These are phyloP conservation scores for Gautieria morchelliformis DNA, from an alignment of 768 basidiomycete genomes.

Conservation along the genomic window DNA sequence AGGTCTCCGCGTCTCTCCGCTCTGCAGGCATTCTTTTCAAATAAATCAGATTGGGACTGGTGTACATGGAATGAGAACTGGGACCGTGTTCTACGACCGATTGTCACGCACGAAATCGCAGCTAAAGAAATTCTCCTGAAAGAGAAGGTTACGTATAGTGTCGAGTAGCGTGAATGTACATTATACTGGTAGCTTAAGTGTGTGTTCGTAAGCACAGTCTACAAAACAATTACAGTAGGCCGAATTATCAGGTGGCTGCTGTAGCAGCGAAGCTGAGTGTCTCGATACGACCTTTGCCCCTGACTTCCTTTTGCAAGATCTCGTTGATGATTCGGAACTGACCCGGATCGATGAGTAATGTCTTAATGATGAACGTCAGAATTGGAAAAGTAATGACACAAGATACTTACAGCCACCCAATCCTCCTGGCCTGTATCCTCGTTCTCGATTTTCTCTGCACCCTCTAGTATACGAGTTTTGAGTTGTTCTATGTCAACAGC, in stretches of 20 bases:
- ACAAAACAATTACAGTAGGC: not conserved
- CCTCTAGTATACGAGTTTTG: conserved; percentile 58
- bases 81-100: conserved; percentile 54
- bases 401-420: conserved; percentile 74
- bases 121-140: not conserved
- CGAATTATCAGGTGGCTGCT: conserved; percentile 17
- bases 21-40: conserved; percentile 34
- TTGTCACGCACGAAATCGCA: conserved; percentile 22
- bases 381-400: not conserved
- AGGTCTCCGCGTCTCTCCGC: conserved; percentile 35
- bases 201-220: not conserved
- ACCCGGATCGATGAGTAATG: conserved; percentile 86
- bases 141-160: not conserved
- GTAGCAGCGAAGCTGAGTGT: conserved; percentile 68
- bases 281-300: conserved; percentile 80
- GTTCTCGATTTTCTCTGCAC: conserved; percentile 76
- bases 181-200: not conserved
- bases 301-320: conserved; percentile 82
- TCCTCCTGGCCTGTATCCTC: conserved; percentile 64
- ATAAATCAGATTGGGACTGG: conserved; percentile 43
- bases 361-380: conserved; percentile 34
- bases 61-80: conserved; percentile 82
- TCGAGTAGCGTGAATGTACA: not conserved
- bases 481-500: conserved; percentile 53
- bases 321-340: conserved; percentile 87